These are phyloP conservation scores for Forsythia viridissima DNA, from an alignment of 257 asterid species.

Conservation along the genomic window DNA sequence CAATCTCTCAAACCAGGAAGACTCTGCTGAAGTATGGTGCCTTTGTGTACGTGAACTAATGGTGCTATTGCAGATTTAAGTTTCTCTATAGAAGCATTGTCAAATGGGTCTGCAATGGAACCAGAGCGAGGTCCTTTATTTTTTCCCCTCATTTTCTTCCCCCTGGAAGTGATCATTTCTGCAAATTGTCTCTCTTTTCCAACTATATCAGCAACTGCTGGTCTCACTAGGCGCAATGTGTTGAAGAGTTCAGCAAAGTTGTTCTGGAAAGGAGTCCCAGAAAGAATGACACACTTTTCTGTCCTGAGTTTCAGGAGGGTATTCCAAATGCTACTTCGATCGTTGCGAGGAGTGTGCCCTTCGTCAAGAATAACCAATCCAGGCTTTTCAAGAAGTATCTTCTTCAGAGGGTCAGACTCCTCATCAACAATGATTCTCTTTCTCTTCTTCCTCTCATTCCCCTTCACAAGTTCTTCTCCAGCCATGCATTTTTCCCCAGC, in stretches of 20 bases:
- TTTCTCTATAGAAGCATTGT: background rate
- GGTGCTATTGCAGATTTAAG: conserved; percentile 44
- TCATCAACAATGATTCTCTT: background rate
- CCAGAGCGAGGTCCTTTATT: background rate
- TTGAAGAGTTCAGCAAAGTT: conserved; percentile 28
- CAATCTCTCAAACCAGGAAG: conserved; percentile 61
- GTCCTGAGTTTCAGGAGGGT: conserved; percentile 41
- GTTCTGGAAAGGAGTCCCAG: conserved; percentile 79
- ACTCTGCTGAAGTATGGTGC: conserved; percentile 48
- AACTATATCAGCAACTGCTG: conserved; percentile 34
- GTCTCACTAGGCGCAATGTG: conserved; percentile 9
- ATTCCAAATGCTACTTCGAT: conserved; percentile 52
- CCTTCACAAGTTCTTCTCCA: conserved; percentile 25
- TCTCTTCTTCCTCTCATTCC: conserved; percentile 8
- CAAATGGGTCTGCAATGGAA: background rate
- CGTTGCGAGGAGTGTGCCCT: conserved; percentile 67
- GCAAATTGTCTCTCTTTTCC: conserved; percentile 32
- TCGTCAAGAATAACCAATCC: conserved; percentile 62
- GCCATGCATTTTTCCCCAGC: conserved; percentile 36
- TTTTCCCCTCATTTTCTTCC: background rate
- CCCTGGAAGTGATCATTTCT: conserved; percentile 27
- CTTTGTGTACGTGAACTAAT: conserved; percentile 62
- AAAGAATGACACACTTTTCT: conserved; percentile 40
- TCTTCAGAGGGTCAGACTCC: conserved; percentile 20
- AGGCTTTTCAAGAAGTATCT: conserved; percentile 51